Evolutionary conservation across 768 basidiomycete species (phyloP).

Genomic region (Rossbeevera mucosa): DNA sequence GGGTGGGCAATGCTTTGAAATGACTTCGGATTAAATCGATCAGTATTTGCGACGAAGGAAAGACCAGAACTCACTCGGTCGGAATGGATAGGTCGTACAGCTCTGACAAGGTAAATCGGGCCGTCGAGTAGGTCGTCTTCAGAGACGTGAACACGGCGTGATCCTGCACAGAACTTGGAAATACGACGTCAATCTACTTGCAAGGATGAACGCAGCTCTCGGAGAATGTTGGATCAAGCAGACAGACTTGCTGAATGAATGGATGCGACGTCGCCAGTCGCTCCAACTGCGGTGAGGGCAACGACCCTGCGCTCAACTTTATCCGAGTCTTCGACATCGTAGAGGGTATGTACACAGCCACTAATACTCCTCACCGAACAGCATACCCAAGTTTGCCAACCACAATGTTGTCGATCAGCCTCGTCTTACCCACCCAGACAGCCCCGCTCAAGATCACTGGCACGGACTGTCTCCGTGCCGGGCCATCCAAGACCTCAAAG

Average conservation of each 20-base stretch:
- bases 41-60: background rate
- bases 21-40: constrained; percentile 26
- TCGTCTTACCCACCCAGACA: constrained; percentile 77
- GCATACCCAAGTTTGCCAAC: constrained; percentile 45
- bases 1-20: constrained; percentile 34
- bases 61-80: constrained; percentile 10
- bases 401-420: constrained; percentile 91
- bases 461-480: constrained; percentile 26
- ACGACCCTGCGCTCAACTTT: constrained; percentile 18
- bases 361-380: constrained; percentile 2
- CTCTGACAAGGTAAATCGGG: constrained; percentile 39
- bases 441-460: constrained; percentile 79
- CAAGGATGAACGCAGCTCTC: constrained; percentile 3
- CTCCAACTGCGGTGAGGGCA: constrained; percentile 29
- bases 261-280: constrained; percentile 41
- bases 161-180: constrained; percentile 42
- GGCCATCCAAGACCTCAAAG: constrained; percentile 56
- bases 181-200: constrained; percentile 57
- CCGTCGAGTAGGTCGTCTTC: constrained; percentile 42
- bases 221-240: background rate
- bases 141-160: constrained; percentile 37
- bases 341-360: constrained; percentile 15
- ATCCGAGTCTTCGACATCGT: constrained; percentile 20
- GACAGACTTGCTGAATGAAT: constrained; percentile 50
- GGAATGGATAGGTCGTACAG: constrained; percentile 30